phyloP scores from a whole-genome alignment of 176 grass and related monocot genomes.

The Hyparrhenia diplandra region DNA sequence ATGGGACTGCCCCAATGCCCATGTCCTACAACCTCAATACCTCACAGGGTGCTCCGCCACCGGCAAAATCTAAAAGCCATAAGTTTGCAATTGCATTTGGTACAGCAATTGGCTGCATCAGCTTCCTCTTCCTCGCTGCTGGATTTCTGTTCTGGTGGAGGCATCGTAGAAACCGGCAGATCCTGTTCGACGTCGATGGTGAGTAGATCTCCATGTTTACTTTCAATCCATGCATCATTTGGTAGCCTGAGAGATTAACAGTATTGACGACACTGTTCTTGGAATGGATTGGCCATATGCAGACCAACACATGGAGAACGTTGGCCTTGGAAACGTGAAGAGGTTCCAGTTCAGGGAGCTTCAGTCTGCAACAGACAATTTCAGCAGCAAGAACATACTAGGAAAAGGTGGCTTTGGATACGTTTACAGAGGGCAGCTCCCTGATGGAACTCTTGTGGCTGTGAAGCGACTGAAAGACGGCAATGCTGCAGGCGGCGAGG shows the following conservation, averaged over 20 bases:
- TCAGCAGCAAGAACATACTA: slow-evolving; percentile 87
- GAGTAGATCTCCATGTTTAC: not conserved
- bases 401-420: slow-evolving; percentile 94
- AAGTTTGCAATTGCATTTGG: slow-evolving; percentile 75
- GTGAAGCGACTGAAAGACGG: slow-evolving; percentile 92
- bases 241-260: not conserved
- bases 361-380: slow-evolving; percentile 68
- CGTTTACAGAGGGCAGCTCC: slow-evolving; percentile 79
- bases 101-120: slow-evolving; percentile 37
- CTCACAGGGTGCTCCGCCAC: slow-evolving; percentile 40
- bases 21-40: slow-evolving; percentile 59
- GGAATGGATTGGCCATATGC: not conserved
- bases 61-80: slow-evolving; percentile 46
- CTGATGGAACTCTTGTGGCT: slow-evolving; percentile 77
- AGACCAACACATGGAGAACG: slow-evolving; percentile 66
- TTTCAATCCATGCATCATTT: slow-evolving; percentile 3
- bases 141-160: slow-evolving; percentile 73
- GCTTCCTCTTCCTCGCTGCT: slow-evolving; percentile 50
- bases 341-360: slow-evolving; percentile 84
- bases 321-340: slow-evolving; percentile 72
- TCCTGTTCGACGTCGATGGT: slow-evolving; percentile 82
- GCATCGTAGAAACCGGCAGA: slow-evolving; percentile 60
- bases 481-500: slow-evolving; percentile 68
- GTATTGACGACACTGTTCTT: not conserved
- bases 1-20: slow-evolving; percentile 62